phyloP scores from a whole-genome alignment of 139 green algal genomes.

The Spirogloea muscicola region DNA sequence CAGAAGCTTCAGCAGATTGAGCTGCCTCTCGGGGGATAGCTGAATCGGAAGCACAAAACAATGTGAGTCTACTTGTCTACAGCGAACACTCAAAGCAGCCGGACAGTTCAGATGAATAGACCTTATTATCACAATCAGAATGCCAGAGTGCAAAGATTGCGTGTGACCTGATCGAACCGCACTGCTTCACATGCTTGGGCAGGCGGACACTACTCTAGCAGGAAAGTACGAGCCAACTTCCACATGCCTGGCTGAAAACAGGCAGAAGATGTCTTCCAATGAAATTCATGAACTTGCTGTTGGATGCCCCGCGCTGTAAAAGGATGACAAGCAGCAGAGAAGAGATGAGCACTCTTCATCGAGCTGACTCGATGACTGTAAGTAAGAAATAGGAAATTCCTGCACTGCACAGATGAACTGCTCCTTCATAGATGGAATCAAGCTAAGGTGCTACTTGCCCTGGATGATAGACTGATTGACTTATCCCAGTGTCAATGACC shows the following conservation, averaged over 20 bases:
- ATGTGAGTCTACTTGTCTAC: no score
- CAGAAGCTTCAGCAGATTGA: conserved; percentile 26
- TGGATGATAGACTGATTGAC: not conserved
- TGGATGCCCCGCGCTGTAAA: conserved; percentile 32
- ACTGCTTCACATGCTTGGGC: not conserved
- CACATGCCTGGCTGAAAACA: conserved; percentile 22
- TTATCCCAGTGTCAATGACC: no score
- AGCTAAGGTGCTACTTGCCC: not conserved
- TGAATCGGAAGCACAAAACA: not conserved
- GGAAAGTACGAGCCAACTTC: not conserved
- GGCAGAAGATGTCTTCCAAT: conserved; percentile 34
- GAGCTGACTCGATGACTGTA: not conserved
- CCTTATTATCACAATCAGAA: not conserved
- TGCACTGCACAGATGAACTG: not conserved
- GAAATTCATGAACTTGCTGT: conserved; percentile 31
- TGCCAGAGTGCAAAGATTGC: not conserved
- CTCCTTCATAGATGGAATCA: not conserved
- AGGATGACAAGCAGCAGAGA: not conserved
- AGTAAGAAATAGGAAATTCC: not conserved
- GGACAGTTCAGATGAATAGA: not conserved
- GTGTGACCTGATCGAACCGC: not conserved
- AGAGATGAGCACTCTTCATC: not conserved
- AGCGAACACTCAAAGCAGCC: not conserved
- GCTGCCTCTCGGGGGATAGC: conserved; percentile 29
- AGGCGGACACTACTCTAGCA: not conserved